Evolutionary conservation across 371 early-diverging fungal genomes (phyloP), one percentile per base, ranked within the genome.

Genomic region (Parasitella parasitica): DNA sequence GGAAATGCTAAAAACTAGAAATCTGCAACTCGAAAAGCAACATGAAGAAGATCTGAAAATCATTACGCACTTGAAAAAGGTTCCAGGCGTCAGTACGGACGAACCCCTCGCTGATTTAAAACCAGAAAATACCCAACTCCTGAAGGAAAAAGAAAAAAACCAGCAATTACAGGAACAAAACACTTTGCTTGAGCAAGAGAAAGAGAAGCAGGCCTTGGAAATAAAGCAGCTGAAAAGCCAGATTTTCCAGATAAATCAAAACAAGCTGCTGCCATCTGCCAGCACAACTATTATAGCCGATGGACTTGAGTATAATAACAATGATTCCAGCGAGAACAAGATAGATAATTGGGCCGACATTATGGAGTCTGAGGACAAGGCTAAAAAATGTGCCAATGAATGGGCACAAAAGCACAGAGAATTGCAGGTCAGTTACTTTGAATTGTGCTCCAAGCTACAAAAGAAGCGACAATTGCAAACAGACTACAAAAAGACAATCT

Each of bases 321-420:
- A 56, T 32, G 60, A 69, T 30, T 64, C 60, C 16, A 64, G 65
- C 36, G 69, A 64, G 28, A n/a, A 18, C 15, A 34, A 54, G 32
- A 55, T 20, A 15, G 61, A 56, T 16, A 57, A 51, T 8, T 68
- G 69, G 66, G 66, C 65, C 20, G 69, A 72, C 20, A 60, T 67
- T 5, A 68, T 68, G 72, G 52, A 64, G 30, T 59, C 63, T 7
- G 69, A 72, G 39, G 66, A 66, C 35, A 69, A 65, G 28, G 59
- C 49, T 5, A 69, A 72, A 38, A 70, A 60, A 39, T 57, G 48
- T 26, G 46, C 49, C 27, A 54, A 69, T 28, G 61, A 63, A 30
- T 66, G 67, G 71, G 50, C 60, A 0, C 22, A 48, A 18, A 63
- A 57, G 22, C 66, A 71, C 22, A 34, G 41, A 39, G 64, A 69